Base-by-base conservation (phyloP, 106 monocot genomes). In the Platanthera zijinensis region DNA sequence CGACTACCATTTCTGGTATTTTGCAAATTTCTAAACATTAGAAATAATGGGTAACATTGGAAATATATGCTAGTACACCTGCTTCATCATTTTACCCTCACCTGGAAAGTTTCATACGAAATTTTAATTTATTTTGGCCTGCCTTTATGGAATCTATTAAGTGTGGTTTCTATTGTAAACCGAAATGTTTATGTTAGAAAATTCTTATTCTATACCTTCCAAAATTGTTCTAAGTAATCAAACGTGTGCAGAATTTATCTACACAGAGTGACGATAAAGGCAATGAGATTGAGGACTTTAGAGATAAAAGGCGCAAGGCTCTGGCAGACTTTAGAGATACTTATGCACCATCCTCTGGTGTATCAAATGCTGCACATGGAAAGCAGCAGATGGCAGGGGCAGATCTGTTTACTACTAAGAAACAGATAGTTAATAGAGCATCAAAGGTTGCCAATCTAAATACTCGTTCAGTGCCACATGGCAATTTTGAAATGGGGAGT, bases 261-360 rank as follows among this genome's bases (percentile, higher is more conserved):
- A 50, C 1, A 50, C 21, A 72, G 72, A 72, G 72, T 50, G 72
- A 72, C 21, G 72, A 72, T 10, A 50, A 72, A 50, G 72, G 72
- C 8, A 50, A 72, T 72, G 72, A 50, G 50, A 72, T 19, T 18
- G 72, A 72, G n/a, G 72, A 21, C 5, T 15, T n/a, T n/a, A n/a
- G n/a, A n/a, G n/a, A n/a, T n/a, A 72, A 72, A 51, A 50, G 21
- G 72, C 72, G 72, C 17, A 72, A 51, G 50, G 72, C 72, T 72
- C 51, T 72, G 50, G 72, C 50, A 51, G 72, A 72, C 10, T 9
- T 72, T 72, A 72, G 45, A 72, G 51, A 50, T 18, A 51, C 21
- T 32, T 6, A 72, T 50, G 47, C 3, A 70, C 70, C 17, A 47
- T 12, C 8, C 15, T 13, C 7, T 48, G 70, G 48, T 10, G 48